phyloP scores from a whole-genome alignment of 2,329 filamentous ascomycete genomes.

The Cladobotryum mycophilum region DNA sequence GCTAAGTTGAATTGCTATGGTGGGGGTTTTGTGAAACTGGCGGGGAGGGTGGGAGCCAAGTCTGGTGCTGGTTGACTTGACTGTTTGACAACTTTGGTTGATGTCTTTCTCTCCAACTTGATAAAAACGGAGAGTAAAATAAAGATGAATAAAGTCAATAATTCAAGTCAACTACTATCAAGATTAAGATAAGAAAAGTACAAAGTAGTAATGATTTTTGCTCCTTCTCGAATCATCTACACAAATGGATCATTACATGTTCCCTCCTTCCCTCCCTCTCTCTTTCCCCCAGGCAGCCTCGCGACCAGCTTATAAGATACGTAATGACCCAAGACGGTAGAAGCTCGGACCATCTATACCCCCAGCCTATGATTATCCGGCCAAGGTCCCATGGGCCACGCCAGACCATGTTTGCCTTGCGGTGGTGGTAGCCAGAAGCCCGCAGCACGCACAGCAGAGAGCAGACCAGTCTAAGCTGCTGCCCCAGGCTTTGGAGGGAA shows the following conservation, averaged over 20 bases:
- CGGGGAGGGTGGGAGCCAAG: not conserved
- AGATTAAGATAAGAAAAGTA: too few relatives aligned
- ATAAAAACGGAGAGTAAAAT: not conserved
- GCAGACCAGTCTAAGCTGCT: not conserved
- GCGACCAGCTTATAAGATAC: constrained; percentile 12
- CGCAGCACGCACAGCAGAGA: not conserved
- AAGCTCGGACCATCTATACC: constrained; percentile 13
- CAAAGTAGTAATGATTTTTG: too few relatives aligned
- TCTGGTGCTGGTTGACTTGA: not conserved
- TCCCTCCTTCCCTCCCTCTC: constrained; percentile 5
- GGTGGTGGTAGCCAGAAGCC: not conserved
- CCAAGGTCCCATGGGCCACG: constrained; percentile 15
- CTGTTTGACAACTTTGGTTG: too few relatives aligned
- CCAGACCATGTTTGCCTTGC: constrained; percentile 22
- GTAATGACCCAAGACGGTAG: constrained; percentile 7
- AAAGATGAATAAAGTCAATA: too few relatives aligned
- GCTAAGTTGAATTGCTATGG: not conserved
- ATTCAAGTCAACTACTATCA: too few relatives aligned
- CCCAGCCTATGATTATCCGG: not conserved
- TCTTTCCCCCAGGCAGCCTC: constrained; percentile 17
- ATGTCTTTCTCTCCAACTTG: not conserved
- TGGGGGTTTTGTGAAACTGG: not conserved
- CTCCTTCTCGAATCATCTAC: too few relatives aligned
- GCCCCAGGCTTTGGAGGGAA: not conserved
- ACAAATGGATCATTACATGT: not conserved